These are phyloP conservation scores for Phaeosphaeria sp. DNA, from an alignment of 2,329 filamentous ascomycete genomes.

Conservation along the genomic window DNA sequence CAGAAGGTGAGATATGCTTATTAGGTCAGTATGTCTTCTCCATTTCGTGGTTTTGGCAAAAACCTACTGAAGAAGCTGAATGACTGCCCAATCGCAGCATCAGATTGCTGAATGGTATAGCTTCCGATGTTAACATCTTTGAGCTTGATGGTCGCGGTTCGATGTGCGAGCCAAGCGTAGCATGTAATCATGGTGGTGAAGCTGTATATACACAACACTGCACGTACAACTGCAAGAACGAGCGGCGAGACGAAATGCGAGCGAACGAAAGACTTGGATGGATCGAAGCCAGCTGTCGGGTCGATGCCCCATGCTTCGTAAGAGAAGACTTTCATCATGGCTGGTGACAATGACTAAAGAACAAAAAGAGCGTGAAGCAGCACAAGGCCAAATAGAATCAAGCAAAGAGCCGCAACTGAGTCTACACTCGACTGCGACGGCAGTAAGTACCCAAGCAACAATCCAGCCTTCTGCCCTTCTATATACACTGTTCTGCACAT, in stretches of 20 bases:
- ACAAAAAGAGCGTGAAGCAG: not conserved
- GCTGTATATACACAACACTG: constrained; percentile 63
- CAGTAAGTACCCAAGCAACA: not conserved
- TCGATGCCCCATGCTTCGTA: constrained; percentile 28
- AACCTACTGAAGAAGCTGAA: constrained; percentile 75
- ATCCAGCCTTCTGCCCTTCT: not conserved
- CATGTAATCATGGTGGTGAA: constrained; percentile 72
- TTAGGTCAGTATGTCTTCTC: constrained; percentile 46
- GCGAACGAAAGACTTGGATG: constrained; percentile 70
- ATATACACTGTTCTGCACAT: not conserved
- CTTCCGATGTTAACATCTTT: constrained; percentile 34
- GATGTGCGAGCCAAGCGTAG: constrained; percentile 61
- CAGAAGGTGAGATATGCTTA: constrained; percentile 80
- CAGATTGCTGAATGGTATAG: constrained; percentile 67
- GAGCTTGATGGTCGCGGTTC: constrained; percentile 23
- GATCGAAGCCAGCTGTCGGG: constrained; percentile 42
- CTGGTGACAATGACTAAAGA: not conserved
- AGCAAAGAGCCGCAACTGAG: not conserved
- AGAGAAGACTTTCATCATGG: constrained; percentile 19
- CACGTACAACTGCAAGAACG: constrained; percentile 64
- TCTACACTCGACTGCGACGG: not conserved
- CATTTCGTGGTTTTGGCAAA: not conserved
- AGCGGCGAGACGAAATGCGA: constrained; percentile 77
- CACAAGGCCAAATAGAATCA: not conserved
- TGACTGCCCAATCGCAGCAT: constrained; percentile 61